These are phyloP conservation scores for Ramularia endophylla DNA, from an alignment of 2,329 filamentous ascomycete genomes.

Conservation along the genomic window DNA sequence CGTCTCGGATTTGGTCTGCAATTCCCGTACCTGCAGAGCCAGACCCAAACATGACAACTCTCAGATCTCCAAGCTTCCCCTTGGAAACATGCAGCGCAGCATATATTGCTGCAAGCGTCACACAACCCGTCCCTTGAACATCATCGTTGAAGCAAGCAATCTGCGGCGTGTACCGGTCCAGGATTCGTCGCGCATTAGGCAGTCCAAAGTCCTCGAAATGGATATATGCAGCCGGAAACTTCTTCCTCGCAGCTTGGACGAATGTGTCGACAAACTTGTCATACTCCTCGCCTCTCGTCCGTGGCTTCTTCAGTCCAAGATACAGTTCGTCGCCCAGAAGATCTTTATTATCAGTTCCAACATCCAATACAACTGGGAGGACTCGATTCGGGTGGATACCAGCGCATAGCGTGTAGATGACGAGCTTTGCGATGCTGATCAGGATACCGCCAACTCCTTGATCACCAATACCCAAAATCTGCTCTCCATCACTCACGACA, in stretches of 20 bases:
- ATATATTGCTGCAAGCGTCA: constrained; percentile 77
- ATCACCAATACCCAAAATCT: constrained; percentile 82
- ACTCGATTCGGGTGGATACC: constrained; percentile 75
- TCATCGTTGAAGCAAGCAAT: constrained; percentile 89
- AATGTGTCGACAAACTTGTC: constrained; percentile 66
- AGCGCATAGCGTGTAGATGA: constrained; percentile 77
- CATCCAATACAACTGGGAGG: constrained; percentile 76
- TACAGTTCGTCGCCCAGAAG: constrained; percentile 73
- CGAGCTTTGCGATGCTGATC: constrained; percentile 78
- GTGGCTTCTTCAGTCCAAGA: constrained; percentile 62
- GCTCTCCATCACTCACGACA: constrained; percentile 67
- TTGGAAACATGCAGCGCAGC: constrained; percentile 65
- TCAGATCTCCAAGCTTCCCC: constrained; percentile 60
- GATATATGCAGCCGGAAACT: constrained; percentile 74
- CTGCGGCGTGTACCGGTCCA: constrained; percentile 67
- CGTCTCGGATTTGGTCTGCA: constrained; percentile 75
- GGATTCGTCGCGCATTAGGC: constrained; percentile 65
- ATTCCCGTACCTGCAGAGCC: constrained; percentile 81
- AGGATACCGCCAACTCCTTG: constrained; percentile 81
- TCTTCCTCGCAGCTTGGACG: constrained; percentile 58
- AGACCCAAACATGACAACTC: constrained; percentile 71
- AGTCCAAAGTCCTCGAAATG: constrained; percentile 86
- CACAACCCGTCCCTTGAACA: constrained; percentile 81
- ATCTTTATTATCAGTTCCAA: constrained; percentile 74
- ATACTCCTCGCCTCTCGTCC: constrained; percentile 66